A percentile compares a stretch with the other conserved stretches of the same genome.
These are phyloP conservation scores for Teunomyces pallodes DNA, from an alignment of 805 yeast species.

Conservation along the genomic window DNA sequence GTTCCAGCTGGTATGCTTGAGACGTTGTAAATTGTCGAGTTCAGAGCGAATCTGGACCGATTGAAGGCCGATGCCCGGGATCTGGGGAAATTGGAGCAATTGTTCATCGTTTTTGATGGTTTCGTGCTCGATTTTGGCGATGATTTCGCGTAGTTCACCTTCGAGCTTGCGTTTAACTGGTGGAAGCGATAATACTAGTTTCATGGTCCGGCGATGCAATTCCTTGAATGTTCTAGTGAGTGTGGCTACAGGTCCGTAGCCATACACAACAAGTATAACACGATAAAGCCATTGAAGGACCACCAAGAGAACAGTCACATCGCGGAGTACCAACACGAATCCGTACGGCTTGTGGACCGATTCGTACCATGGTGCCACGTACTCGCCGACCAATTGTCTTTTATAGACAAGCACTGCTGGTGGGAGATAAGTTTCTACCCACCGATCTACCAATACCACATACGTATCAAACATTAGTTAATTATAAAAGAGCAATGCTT, in stretches of 20 bases:
- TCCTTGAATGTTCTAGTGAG: neutral
- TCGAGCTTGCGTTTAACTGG: slow-evolving; percentile 56
- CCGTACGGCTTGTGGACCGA: neutral
- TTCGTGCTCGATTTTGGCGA: slow-evolving; percentile 50
- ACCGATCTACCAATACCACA: neutral
- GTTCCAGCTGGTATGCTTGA: slow-evolving; percentile 78
- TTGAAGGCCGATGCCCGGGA: slow-evolving; percentile 64
- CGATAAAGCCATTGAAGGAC: slow-evolving; percentile 10
- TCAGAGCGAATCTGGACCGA: slow-evolving; percentile 46
- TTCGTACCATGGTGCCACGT: neutral
- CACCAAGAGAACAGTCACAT: slow-evolving; percentile 17
- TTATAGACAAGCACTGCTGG: neutral
- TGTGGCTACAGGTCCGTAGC: slow-evolving; percentile 15
- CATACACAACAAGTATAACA: slow-evolving; percentile 12
- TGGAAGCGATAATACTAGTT: slow-evolving; percentile 42
- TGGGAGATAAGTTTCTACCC: neutral
- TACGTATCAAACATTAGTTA: too few relatives aligned
- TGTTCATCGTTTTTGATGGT: slow-evolving; percentile 54
- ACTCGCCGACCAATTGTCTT: neutral
- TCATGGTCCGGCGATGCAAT: slow-evolving; percentile 8
- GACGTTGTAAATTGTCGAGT: slow-evolving; percentile 45
- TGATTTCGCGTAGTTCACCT: slow-evolving; percentile 51
- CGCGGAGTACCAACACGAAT: slow-evolving; percentile 13
- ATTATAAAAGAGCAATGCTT: too few relatives aligned
- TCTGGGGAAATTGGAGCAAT: slow-evolving; percentile 40